Conservation (phyloP, 352 stramenopile species). For the Phytophthora meadii region DNA sequence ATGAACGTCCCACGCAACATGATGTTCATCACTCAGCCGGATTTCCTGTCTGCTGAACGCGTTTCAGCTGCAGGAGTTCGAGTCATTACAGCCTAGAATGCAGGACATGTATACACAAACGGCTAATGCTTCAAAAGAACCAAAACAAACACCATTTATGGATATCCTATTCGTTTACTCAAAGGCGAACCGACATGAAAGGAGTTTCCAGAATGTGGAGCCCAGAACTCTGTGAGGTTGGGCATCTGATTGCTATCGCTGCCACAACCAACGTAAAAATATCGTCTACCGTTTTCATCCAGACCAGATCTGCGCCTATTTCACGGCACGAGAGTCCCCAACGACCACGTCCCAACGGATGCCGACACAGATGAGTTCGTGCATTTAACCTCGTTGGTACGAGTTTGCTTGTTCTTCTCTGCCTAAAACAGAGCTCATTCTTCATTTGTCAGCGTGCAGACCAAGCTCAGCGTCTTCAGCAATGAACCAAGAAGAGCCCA, state of each 20-base stretch:
- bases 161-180: neutral
- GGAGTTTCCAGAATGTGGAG: neutral
- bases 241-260: neutral
- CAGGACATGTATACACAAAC: neutral
- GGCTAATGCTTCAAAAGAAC: neutral
- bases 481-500: slow-evolving; percentile 8
- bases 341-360: neutral
- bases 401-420: no score
- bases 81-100: slow-evolving; percentile 75
- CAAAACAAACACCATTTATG: neutral
- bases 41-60: slow-evolving; percentile 66
- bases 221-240: neutral
- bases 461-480: no score
- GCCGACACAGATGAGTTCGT: neutral
- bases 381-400: neutral
- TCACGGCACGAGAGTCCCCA: neutral
- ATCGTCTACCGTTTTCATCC: neutral
- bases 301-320: neutral
- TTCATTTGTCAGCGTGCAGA: neutral
- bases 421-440: neutral
- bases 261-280: neutral
- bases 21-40: slow-evolving; percentile 91
- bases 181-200: neutral
- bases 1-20: slow-evolving; percentile 82
- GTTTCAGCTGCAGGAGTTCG: slow-evolving; percentile 76